Base-by-base conservation (phyloP, 1,284 basidiomycete genomes). In the Polyporus tsugae region DNA sequence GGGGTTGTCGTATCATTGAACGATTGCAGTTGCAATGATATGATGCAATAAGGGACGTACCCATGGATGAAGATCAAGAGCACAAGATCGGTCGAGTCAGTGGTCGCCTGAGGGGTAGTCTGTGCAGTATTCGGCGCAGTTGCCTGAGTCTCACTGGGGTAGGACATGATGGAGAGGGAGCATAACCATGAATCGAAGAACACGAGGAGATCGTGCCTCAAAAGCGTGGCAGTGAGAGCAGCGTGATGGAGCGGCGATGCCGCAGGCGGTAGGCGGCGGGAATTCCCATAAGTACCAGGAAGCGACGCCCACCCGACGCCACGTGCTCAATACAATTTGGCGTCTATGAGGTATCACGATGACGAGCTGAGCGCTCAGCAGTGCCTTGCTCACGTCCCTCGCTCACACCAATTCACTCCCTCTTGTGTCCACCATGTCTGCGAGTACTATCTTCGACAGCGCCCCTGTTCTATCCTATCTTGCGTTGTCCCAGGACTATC, bases 401-500 rank as follows among this genome's bases (percentile, higher is more conserved):
- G 10, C 33, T 55, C 52, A 19, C 29, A 10, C 22, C 63, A 44
- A 59, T 38, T 41, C 29, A 15, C 42, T 22, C 46, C 9, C 22
- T 29, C 22, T 25, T 52, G 46, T 13, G 11, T 11, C 70, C 39
- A 66, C 53, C 46, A 71, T 67, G 62, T 78, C 82, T 53, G 25
- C 65, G 29, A n/a, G 58, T 3, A n/a, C 6, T 42, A 15, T 41
- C 15, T 64, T 66, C n/a, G 57, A 68, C 39, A 58, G 60, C 22
- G 4, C 61, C 1, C 63, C 71, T 5, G 79, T 89, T 42, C 82
- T 93, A 19, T 81, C 81, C 17, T 94, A 93, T 78, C 85, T 95
- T 9, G 87, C 84, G 7, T 83, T 94, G 17, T 83, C 88, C 25
- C 68, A 76, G 0, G 82, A 86, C 69, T 89, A 91, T 74, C 75